These are phyloP conservation scores for Termitomyces sp. DNA, from an alignment of 768 basidiomycete species.

Conservation along the genomic window DNA sequence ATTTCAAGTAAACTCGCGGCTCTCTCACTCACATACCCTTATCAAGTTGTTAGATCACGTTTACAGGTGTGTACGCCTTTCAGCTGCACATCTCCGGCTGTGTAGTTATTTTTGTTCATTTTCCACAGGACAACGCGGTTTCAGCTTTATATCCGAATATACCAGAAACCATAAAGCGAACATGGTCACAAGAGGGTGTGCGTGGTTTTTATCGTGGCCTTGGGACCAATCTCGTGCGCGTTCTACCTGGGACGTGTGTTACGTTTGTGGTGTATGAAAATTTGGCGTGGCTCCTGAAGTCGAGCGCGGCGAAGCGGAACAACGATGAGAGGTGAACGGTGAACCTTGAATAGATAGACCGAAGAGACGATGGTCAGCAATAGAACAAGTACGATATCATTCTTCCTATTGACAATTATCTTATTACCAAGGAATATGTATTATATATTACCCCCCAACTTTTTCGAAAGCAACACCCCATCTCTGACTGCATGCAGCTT, in stretches of 20 bases:
- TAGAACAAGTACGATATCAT: slow-evolving; percentile 9
- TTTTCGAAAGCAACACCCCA: slow-evolving; percentile 1
- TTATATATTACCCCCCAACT: not conserved
- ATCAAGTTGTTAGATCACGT: slow-evolving; percentile 93
- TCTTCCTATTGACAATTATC: slow-evolving; percentile 4
- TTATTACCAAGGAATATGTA: slow-evolving; percentile 8
- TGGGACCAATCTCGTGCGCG: slow-evolving; percentile 89
- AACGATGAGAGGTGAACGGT: slow-evolving; percentile 6
- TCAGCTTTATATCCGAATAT: slow-evolving; percentile 77
- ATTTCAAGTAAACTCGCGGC: slow-evolving; percentile 87
- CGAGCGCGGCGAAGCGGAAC: slow-evolving; percentile 56
- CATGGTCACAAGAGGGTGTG: slow-evolving; percentile 78
- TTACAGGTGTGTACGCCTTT: slow-evolving; percentile 63
- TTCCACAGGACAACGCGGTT: slow-evolving; percentile 62
- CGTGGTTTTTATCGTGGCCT: slow-evolving; percentile 93
- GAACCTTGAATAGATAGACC: slow-evolving; percentile 1
- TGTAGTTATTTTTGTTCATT: not conserved
- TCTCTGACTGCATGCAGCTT: too few species aligned
- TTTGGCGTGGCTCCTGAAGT: slow-evolving; percentile 76
- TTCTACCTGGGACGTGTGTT: slow-evolving; percentile 95
- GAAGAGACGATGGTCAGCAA: not conserved
- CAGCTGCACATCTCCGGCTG: not conserved
- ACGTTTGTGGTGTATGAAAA: slow-evolving; percentile 99
- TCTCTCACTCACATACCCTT: slow-evolving; percentile 86
- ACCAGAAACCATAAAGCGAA: slow-evolving; percentile 71